Evolutionary conservation across 257 asterid genomes (phyloP).

Genomic region (Solanum habrochaites): DNA sequence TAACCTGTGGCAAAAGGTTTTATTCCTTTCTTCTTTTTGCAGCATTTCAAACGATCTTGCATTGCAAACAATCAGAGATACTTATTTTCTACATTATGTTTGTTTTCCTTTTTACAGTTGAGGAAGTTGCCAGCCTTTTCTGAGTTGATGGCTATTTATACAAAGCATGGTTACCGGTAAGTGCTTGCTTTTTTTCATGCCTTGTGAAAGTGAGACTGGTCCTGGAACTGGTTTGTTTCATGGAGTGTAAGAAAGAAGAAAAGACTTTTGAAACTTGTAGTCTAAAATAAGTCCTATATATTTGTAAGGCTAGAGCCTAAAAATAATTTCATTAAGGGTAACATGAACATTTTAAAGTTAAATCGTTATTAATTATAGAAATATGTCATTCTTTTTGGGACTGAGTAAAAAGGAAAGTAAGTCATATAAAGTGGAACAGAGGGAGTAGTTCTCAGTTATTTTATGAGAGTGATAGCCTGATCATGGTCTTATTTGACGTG

Average conservation of each 20-base stretch:
- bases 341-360: neutral
- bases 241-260: neutral
- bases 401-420: neutral
- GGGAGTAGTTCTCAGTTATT: neutral
- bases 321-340: neutral
- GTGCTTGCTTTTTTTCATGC: slow-evolving; percentile 1
- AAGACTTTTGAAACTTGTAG: neutral
- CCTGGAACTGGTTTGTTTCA: neutral
- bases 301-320: neutral
- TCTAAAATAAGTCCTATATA: neutral
- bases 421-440: neutral
- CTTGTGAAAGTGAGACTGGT: neutral
- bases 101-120: slow-evolving; percentile 37
- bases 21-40: neutral
- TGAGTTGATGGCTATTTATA: slow-evolving; percentile 53
- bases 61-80: neutral
- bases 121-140: slow-evolving; percentile 61
- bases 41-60: neutral
- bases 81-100: slow-evolving; percentile 5
- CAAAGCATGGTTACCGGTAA: slow-evolving; percentile 76
- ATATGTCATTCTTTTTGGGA: neutral
- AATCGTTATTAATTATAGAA: neutral
- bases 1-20: slow-evolving; percentile 60
- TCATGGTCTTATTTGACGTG: neutral
- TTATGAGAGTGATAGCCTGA: neutral